Evolutionary conservation across 1,284 basidiomycete genomes (phyloP), one percentile per base, ranked within the genome.

Genomic region (Cutaneotrichosporon sp.): DNA sequence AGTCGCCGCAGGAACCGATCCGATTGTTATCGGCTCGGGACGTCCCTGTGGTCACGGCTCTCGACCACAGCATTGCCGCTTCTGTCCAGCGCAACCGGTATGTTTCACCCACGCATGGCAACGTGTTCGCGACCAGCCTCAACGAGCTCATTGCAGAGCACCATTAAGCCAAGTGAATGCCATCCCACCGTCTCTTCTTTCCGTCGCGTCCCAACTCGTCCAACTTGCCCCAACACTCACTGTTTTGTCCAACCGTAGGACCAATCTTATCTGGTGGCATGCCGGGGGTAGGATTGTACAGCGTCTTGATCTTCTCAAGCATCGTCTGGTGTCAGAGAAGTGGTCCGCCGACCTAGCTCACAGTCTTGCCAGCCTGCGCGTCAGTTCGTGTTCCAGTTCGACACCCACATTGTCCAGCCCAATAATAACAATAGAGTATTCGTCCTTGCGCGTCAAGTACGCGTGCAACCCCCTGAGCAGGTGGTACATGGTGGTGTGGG

Each of bases 211-310:
- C 26, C 10, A 30, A 30, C 26, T 10, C 10, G 7, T 10, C 26
- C 26, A 30, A 30, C 26, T 30, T 10, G 7, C 26, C 26, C 10
- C 26, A 30, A 10, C 4, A 71, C 82, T 58, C 58, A 93, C 91
- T 93, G 74, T 96, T 96, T 75, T 96, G 91, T 0, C 91, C 91
- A 2, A 97, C 87, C 0, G 92, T 96, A 0, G 92, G 92, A 0
- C 82, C 89, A 65, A 97, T 94, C 76, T 90, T 92, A 64, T 90
- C 87, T 0, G 90, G 84, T 35, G 86, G 78, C 35, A 92, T 81
- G 0, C 88, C 89, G 0, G 89, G 89, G 1, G 81, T 83, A 34
- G 88, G 84, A 65, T 86, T 92, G 70, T 93, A 96, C 1, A 88
- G 75, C 1, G 87, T 90, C 79, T 94, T 96, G 61, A 94, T 90